Base-by-base conservation (phyloP, 1,139 yeast genomes). In the Blastobotrys arbuscula region DNA sequence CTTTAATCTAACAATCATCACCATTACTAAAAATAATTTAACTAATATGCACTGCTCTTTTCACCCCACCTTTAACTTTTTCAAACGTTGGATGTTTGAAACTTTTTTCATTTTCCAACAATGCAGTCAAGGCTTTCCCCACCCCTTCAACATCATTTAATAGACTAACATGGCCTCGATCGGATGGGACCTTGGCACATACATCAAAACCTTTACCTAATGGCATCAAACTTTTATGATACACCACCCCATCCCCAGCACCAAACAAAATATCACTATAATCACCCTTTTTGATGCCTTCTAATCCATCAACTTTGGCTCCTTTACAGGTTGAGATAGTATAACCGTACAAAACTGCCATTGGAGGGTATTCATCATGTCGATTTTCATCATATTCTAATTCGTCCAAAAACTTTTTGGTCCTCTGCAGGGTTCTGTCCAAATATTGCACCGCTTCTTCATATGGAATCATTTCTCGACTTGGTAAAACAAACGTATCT, bases 241-340 rank as follows among this genome's bases (percentile, higher is more conserved):
- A 88, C 1, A 88, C 85, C 15, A 89, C 96, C 31, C 97, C 97
- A 62, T 89, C 97, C 7, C 97, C 97, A 9, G 89, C 89, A 0
- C 95, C 96, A 62, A 86, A 88, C 57, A 76, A 78, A 57, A 87
- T 83, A 56, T 85, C 82, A 55, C 77, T 80, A 65, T 85, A 89
- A 54, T 79, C 77, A 6, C 96, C 96, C 34, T 75, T 75, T 54
- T 71, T 74, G 50, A 89, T 81, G 45, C 80, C 92, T 24, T 80
- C 76, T n/a, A 63, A 60, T 2, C 80, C 76, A 35, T 71, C 65
- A 0, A 88, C 94, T 46, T 79, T 68, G 1, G 87, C 82, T 2
- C 90, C 95, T 48, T 94, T 75, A 1, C 87, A 89, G 0, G 96
- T 85, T 0, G 97, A 96, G 1, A 87, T 84, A 5, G 76, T 73